These are phyloP conservation scores for Macrophomina pseudophaseolina DNA, from an alignment of 2,329 filamentous ascomycete species.

Conservation along the genomic window DNA sequence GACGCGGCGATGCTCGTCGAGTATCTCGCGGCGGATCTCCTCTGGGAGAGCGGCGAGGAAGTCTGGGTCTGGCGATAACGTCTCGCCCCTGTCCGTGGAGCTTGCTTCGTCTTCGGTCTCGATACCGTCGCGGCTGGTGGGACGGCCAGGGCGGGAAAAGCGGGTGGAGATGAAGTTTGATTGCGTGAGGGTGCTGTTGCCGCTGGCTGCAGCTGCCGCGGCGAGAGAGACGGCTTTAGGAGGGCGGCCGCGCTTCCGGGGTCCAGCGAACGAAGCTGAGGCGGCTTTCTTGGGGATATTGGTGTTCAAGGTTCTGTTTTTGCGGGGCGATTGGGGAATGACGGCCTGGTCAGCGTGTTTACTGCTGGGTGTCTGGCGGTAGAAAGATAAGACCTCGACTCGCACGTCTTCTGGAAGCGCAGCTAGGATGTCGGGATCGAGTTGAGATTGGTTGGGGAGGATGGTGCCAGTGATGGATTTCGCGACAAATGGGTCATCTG, in stretches of 20 bases:
- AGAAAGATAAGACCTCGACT: slow-evolving; percentile 78
- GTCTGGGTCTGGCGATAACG: slow-evolving; percentile 51
- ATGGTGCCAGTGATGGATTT: slow-evolving; percentile 4
- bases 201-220: slow-evolving; percentile 56
- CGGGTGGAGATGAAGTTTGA: slow-evolving; percentile 68
- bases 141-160: slow-evolving; percentile 25
- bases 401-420: slow-evolving; percentile 86
- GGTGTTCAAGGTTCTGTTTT: slow-evolving; percentile 57
- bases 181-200: slow-evolving; percentile 62
- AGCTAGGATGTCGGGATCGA: slow-evolving; percentile 83
- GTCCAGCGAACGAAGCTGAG: slow-evolving; percentile 56
- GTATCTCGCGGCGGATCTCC: slow-evolving; percentile 77
- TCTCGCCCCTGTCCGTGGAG: slow-evolving; percentile 3
- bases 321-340: slow-evolving; percentile 55
- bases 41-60: slow-evolving; percentile 84
- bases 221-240: slow-evolving; percentile 43
- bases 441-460: slow-evolving; percentile 69
- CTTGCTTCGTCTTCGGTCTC: slow-evolving; percentile 31
- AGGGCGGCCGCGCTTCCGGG: slow-evolving; percentile 66
- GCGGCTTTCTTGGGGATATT: slow-evolving; percentile 53
- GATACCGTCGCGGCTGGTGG: slow-evolving; percentile 39
- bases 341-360: slow-evolving; percentile 36
- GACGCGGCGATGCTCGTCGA: slow-evolving; percentile 71
- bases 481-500: slow-evolving; percentile 8
- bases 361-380: slow-evolving; percentile 45